Evolutionary conservation across 306 rosid genomes (phyloP).

Genomic region (Alnus rubra): DNA sequence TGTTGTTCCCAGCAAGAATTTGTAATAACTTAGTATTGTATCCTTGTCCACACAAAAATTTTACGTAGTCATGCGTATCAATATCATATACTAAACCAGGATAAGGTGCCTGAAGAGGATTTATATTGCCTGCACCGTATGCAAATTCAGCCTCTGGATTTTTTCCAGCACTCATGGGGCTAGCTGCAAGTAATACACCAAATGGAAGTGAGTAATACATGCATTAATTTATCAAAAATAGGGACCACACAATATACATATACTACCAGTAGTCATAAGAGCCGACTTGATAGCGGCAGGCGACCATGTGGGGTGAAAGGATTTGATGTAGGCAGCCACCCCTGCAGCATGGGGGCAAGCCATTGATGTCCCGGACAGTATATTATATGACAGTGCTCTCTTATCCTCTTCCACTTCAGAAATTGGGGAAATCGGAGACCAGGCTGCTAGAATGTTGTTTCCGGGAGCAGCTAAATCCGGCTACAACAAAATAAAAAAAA

Average conservation of each 20-base stretch:
- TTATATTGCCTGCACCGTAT: slow-evolving; percentile 46
- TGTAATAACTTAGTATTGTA: slow-evolving; percentile 1
- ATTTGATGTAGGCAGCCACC: not conserved
- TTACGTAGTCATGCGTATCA: slow-evolving; percentile 27
- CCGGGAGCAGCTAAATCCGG: slow-evolving; percentile 37
- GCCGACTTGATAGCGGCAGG: slow-evolving; percentile 18
- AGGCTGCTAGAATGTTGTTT: slow-evolving; percentile 30
- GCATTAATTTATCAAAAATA: not conserved
- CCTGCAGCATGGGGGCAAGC: slow-evolving; percentile 7
- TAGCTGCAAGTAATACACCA: slow-evolving; percentile 23
- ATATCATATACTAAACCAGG: slow-evolving; percentile 53
- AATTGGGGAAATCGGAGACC: slow-evolving; percentile 24
- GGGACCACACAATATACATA: no score
- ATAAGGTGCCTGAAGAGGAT: slow-evolving; percentile 36
- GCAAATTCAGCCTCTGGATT: slow-evolving; percentile 45
- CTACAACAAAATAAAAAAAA: not conserved
- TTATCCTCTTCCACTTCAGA: not conserved
- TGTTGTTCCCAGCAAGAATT: slow-evolving; percentile 3
- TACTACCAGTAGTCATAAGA: slow-evolving; percentile 13
- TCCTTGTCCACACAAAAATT: slow-evolving; percentile 47
- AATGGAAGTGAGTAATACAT: not conserved
- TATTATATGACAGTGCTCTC: not conserved
- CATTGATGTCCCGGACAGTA: slow-evolving; percentile 28
- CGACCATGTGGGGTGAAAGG: slow-evolving; percentile 13
- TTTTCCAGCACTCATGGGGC: slow-evolving; percentile 25